Evolutionary conservation across 2,329 filamentous ascomycete genomes (phyloP).

Genomic region (Neobulgaria alba): DNA sequence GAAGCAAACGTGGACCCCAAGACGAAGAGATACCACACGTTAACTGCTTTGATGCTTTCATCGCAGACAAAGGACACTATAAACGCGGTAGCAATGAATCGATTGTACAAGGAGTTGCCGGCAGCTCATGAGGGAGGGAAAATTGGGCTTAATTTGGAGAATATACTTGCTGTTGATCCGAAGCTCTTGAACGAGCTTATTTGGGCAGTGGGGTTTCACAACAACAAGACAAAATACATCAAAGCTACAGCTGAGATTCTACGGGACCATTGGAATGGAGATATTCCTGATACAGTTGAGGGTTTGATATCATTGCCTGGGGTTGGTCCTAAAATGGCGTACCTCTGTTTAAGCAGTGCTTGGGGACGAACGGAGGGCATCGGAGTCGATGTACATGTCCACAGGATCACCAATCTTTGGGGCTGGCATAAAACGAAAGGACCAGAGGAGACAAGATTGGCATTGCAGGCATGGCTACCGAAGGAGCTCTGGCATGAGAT

Average conservation of each 20-base stretch:
- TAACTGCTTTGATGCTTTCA: slow-evolving; percentile 62
- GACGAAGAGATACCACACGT: slow-evolving; percentile 58
- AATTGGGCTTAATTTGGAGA: slow-evolving; percentile 50
- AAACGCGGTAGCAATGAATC: slow-evolving; percentile 58
- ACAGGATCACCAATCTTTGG: slow-evolving; percentile 69
- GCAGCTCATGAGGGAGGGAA: slow-evolving; percentile 24
- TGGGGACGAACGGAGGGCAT: slow-evolving; percentile 53
- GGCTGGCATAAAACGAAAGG: slow-evolving; percentile 58
- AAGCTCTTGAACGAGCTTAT: slow-evolving; percentile 55
- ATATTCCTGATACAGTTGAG: slow-evolving; percentile 59
- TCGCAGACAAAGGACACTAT: slow-evolving; percentile 69
- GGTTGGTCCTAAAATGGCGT: slow-evolving; percentile 70
- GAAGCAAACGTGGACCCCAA: slow-evolving; percentile 38
- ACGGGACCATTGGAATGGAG: slow-evolving; percentile 47
- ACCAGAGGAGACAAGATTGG: slow-evolving; percentile 58
- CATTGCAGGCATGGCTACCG: slow-evolving; percentile 59
- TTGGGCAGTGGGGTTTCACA: slow-evolving; percentile 63
- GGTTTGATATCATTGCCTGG: slow-evolving; percentile 57
- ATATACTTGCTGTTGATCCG: slow-evolving; percentile 52
- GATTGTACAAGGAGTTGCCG: slow-evolving; percentile 53
- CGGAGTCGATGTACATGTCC: slow-evolving; percentile 63
- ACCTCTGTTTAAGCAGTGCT: slow-evolving; percentile 59
- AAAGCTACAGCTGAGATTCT: slow-evolving; percentile 55
- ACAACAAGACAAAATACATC: slow-evolving; percentile 66
- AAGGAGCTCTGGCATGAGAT: slow-evolving; percentile 66